Percentiles rank a stretch among this genome's conserved stretches.
Conservation (phyloP, 805 yeast species). For the Candida cerambycidarum region DNA sequence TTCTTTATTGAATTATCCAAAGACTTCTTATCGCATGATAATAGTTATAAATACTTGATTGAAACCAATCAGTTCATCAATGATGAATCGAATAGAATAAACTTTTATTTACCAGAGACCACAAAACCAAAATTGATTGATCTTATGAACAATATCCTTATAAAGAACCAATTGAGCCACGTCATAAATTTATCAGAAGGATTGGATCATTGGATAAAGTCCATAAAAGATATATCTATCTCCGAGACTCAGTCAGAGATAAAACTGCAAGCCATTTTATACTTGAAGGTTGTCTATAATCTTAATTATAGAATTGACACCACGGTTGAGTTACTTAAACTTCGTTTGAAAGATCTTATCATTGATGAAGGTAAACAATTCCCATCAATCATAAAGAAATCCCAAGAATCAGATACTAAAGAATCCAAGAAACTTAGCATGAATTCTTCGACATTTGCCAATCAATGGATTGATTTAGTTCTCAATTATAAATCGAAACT, state of each 20-base stretch:
- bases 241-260: neutral
- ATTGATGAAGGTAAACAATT: slow-evolving; percentile 40
- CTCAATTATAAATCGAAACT: slow-evolving; percentile 52
- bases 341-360: slow-evolving; percentile 48
- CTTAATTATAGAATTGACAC: slow-evolving; percentile 55
- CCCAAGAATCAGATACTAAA: slow-evolving; percentile 4
- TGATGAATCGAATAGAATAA: slow-evolving; percentile 61
- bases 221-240: slow-evolving; percentile 23
- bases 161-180: slow-evolving; percentile 54
- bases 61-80: slow-evolving; percentile 52
- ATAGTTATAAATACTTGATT: slow-evolving; percentile 56
- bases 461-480: slow-evolving; percentile 65
- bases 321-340: slow-evolving; percentile 48
- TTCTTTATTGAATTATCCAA: slow-evolving; percentile 53
- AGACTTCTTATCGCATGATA: slow-evolving; percentile 42
- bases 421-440: slow-evolving; percentile 1
- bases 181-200: slow-evolving; percentile 57
- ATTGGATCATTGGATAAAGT: slow-evolving; percentile 49
- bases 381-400: slow-evolving; percentile 24
- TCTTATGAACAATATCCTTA: slow-evolving; percentile 58
- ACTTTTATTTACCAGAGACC: slow-evolving; percentile 51
- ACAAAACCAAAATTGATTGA: slow-evolving; percentile 55
- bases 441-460: slow-evolving; percentile 49
- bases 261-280: slow-evolving; percentile 27
- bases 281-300: slow-evolving; percentile 48